A percentile compares a stretch with the other conserved stretches of the same genome.
These are phyloP conservation scores for Diaporthe caulivora DNA, from an alignment of 2,329 filamentous ascomycete species.

Conservation along the genomic window DNA sequence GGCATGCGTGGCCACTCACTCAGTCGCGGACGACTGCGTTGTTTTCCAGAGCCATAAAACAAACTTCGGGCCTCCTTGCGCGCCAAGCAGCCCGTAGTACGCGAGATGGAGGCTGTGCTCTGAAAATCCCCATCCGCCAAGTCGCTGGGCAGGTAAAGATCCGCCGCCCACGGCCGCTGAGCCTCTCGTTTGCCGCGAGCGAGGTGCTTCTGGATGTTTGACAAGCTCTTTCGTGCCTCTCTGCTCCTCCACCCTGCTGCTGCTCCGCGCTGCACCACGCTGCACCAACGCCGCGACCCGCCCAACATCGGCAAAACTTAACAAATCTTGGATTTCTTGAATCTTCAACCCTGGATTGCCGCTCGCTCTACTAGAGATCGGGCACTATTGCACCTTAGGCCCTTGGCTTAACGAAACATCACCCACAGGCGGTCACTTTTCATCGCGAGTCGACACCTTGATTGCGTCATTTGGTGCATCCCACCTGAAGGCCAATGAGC, in stretches of 20 bases:
- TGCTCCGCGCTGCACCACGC: neutral
- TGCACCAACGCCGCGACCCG: conserved; percentile 2
- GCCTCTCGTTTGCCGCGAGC: conserved; percentile 3
- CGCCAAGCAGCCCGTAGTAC: conserved; percentile 22
- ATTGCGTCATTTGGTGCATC: conserved; percentile 23
- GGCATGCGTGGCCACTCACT: neutral
- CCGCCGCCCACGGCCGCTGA: neutral
- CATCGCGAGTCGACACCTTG: conserved; percentile 3
- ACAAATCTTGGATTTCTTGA: neutral
- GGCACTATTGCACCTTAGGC: conserved; percentile 22
- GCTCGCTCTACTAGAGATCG: conserved; percentile 1
- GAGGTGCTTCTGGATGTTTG: conserved; percentile 15
- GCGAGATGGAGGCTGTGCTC: conserved; percentile 26
- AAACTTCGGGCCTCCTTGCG: conserved; percentile 7
- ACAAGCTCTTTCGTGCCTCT: neutral
- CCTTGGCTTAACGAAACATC: conserved; percentile 26
- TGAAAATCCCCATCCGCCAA: conserved; percentile 31
- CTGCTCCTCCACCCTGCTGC: neutral
- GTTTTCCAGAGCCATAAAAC: conserved; percentile 12
- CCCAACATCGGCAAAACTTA: conserved; percentile 24
- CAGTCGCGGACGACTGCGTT: conserved; percentile 3
- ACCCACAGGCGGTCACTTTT: neutral
- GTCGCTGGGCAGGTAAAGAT: conserved; percentile 28
- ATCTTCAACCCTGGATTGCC: neutral
- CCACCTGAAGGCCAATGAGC: neutral